Evolutionary conservation across 352 stramenopile species (phyloP).

Genomic region (Globisporangium acanthophoron): DNA sequence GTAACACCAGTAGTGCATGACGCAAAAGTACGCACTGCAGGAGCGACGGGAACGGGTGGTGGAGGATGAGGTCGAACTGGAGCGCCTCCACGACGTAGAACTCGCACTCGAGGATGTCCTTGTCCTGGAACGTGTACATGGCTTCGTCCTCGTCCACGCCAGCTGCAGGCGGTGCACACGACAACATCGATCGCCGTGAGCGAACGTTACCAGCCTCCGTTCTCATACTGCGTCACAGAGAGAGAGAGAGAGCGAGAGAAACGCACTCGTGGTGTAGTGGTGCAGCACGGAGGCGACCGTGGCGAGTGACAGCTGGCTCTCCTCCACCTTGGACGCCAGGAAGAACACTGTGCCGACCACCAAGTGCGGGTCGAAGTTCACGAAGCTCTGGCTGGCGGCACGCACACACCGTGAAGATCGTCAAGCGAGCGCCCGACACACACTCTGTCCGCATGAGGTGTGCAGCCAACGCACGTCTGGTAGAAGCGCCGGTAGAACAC

Average conservation of each 20-base stretch:
- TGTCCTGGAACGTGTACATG: constrained; percentile 87
- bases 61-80: constrained; percentile 86
- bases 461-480: constrained; percentile 48
- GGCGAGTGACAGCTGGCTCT: constrained; percentile 76
- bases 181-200: too few relatives aligned
- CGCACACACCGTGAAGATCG: neutral
- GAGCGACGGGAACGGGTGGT: constrained; percentile 79
- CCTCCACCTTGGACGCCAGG: constrained; percentile 83
- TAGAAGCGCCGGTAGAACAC: constrained; percentile 90
- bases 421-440: too few relatives aligned
- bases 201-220: too few relatives aligned
- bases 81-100: constrained; percentile 87
- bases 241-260: neutral
- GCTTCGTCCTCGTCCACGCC: constrained; percentile 81
- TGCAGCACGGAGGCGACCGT: constrained; percentile 79
- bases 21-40: constrained; percentile 47
- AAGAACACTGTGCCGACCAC: constrained; percentile 85
- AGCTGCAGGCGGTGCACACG: constrained; percentile 19
- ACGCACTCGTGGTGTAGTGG: constrained; percentile 81
- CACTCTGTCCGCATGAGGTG: neutral
- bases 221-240: neutral
- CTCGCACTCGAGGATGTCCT: constrained; percentile 88
- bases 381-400: constrained; percentile 73
- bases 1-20: too few relatives aligned
- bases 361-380: constrained; percentile 85